Evolutionary conservation across 306 rosid species (phyloP), one percentile per base, ranked within the genome.

Genomic region (Luffa aegyptiaca): DNA sequence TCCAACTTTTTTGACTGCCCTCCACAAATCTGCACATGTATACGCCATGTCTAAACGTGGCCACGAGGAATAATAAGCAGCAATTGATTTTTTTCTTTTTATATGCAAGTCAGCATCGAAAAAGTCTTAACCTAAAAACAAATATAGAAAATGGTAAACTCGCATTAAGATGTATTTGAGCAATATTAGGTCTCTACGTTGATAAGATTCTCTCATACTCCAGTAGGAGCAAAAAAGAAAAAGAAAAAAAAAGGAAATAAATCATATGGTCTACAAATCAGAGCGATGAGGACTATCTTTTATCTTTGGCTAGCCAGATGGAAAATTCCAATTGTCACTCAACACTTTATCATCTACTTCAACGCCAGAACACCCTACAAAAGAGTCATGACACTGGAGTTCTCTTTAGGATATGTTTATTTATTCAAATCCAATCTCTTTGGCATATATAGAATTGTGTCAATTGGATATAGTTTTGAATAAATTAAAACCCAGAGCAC

Each of bases 1-100:
- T 74, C 26, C 46, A 74, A 73, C 31, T 49, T 31, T 73, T 68
- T 21, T 7, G 41, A 71, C 53, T 46, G 31, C 44, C 45, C 8
- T 31, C 78, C 78, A 33, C 61, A 31, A 73, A 73, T 73, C 78
- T 73, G 78, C 39, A 49, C 78, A 49, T 48, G 61, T 49, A 73
- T 14, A 45, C 21, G 72, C 26, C 45, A 73, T 44, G 16, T 3
- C 59, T 31, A 49, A 72, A 49, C 45, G 77, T 73, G 77, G 63
- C 61, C 78, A 74, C 41, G 0, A 35, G 75, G 36, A 68, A 68
- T 39, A 41, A 39, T 41, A 41, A 42, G 20, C 31, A 26, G 18
- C 78, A 31, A 8, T 74, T 48, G n/a, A 26, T 26, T 26, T 26
- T 7, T 74, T 31, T 46, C 31, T n/a, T 55, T 74, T n/a, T 2